Percentiles rank a stretch among this genome's conserved stretches.
These are phyloP conservation scores for Fusarium kyushuense DNA, from an alignment of 2,329 filamentous ascomycete genomes.

Conservation along the genomic window DNA sequence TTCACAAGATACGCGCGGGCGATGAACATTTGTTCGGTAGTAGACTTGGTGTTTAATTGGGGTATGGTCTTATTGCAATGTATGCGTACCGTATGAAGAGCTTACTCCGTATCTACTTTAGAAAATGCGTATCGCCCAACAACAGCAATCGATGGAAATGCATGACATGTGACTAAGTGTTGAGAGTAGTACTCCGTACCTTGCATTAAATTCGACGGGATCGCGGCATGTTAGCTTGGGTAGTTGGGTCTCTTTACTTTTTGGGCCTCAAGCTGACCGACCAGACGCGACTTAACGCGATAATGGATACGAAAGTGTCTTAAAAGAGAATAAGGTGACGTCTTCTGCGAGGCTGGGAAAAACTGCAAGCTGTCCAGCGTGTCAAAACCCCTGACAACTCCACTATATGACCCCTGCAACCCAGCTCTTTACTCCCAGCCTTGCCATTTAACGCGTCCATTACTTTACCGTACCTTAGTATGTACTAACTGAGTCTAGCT, in stretches of 20 bases:
- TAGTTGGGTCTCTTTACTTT: not conserved
- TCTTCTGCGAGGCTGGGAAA: conserved; percentile 42
- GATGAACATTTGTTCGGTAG: not conserved
- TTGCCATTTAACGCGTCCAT: conserved; percentile 51
- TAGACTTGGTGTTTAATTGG: not conserved
- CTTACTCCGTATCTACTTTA: not conserved
- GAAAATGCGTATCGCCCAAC: not conserved
- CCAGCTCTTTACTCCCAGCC: conserved; percentile 49
- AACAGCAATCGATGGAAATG: not conserved
- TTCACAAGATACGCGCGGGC: not conserved
- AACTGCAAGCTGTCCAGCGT: conserved; percentile 19
- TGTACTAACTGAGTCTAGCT: not conserved
- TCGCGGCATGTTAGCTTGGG: not conserved
- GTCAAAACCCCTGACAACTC: conserved; percentile 35
- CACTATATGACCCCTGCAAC: conserved; percentile 33
- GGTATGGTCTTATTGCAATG: not conserved
- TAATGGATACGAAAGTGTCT: not conserved
- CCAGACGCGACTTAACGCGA: conserved; percentile 31
- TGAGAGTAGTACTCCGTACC: conserved; percentile 6
- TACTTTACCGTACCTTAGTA: conserved; percentile 30
- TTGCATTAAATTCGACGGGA: conserved; percentile 9
- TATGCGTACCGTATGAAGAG: too few species aligned
- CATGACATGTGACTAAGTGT: conserved; percentile 5
- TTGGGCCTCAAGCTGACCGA: conserved; percentile 5
- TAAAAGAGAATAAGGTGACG: conserved; percentile 27